These are phyloP conservation scores for Saussurea involucrata DNA, from an alignment of 129 eudicot species.

Conservation along the genomic window DNA sequence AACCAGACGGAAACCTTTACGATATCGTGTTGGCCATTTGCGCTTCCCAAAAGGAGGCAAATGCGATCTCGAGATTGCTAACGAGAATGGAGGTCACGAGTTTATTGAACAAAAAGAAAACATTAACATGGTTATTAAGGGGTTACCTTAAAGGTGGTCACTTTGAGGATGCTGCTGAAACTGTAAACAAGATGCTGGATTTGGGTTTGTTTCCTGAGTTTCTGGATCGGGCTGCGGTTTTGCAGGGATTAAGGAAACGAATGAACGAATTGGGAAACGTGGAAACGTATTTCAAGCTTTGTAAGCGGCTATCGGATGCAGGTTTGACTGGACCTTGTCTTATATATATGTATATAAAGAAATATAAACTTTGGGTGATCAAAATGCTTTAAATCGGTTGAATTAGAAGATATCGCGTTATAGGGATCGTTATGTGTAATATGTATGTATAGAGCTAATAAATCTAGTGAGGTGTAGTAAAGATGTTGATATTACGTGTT, in stretches of 20 bases:
- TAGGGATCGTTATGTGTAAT: conserved; percentile 10
- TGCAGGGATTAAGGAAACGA: conserved; percentile 70
- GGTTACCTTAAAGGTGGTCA: conserved; percentile 90
- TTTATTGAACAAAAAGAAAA: conserved; percentile 55
- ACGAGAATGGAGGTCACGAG: conserved; percentile 60
- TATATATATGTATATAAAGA: conserved; percentile 65
- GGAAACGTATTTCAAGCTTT: conserved; percentile 64
- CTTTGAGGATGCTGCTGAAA: conserved; percentile 72
- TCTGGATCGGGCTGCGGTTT: conserved; percentile 73
- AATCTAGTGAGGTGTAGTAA: conserved; percentile 22
- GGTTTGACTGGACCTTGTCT: conserved; percentile 76
- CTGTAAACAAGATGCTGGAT: conserved; percentile 70
- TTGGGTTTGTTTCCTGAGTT: conserved; percentile 67
- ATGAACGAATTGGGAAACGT: conserved; percentile 52
- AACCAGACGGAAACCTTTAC: conserved; percentile 59
- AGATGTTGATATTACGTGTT: conserved; percentile 21
- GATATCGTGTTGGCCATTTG: conserved; percentile 91
- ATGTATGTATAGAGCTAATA: conserved; percentile 33
- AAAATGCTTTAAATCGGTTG: conserved; percentile 48
- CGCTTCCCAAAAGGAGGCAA: conserved; percentile 62
- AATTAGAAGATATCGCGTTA: background rate
- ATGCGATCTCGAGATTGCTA: conserved; percentile 64
- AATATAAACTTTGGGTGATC: conserved; percentile 72
- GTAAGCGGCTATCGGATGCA: conserved; percentile 74
- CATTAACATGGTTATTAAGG: conserved; percentile 75